Base-by-base conservation (phyloP, 164 flowering plant genomes). In the Akebia trifoliata region DNA sequence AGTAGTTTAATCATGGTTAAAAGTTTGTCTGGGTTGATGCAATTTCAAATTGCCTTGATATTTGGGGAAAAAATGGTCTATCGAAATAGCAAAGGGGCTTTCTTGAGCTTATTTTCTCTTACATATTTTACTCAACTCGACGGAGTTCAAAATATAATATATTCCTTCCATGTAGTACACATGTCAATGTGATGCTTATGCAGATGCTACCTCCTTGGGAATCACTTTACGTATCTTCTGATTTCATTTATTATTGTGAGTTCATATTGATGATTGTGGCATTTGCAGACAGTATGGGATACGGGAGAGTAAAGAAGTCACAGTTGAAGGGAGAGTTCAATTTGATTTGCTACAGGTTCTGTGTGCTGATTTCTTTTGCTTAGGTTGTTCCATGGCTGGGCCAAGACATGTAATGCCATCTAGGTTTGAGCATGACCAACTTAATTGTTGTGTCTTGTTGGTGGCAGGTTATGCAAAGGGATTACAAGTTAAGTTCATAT, bases 301-400 rank as follows among this genome's bases (percentile, higher is more conserved):
- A 46, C 79, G 99, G 66, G 99, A 90, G 69, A 86, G 96, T 68
- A 94, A 94, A 80, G 97, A 94, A 72, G 82, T 88, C 54, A 69
- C 90, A 18, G 40, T 86, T 38, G 99, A 90, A 71, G 99, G 99
- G 61, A 82, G 99, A 73, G 90, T 94, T 59, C 99, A 94, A 57
- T 94, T 94, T 75, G 99, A 88, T 75, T 77, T 93, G 72, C 75
- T 93, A 63, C 99, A 93, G 99, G 99, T 93, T 68, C 42, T 39
- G 46, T 53, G 29, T 35, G 46, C 20, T 39, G 9, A 42, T 38
- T 29, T 57, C 22, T 46, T 56, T 31, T 56, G 21, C 52, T 48
- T 50, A 25, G 37, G 22, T 10, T 56, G 14, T 29, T 57, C 36
- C n/a, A 26, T 46, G 50, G 22, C 48, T 46, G 45, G 17, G 14